Evolutionary conservation across 768 basidiomycete genomes (phyloP).

Genomic region (Suillus lakei): DNA sequence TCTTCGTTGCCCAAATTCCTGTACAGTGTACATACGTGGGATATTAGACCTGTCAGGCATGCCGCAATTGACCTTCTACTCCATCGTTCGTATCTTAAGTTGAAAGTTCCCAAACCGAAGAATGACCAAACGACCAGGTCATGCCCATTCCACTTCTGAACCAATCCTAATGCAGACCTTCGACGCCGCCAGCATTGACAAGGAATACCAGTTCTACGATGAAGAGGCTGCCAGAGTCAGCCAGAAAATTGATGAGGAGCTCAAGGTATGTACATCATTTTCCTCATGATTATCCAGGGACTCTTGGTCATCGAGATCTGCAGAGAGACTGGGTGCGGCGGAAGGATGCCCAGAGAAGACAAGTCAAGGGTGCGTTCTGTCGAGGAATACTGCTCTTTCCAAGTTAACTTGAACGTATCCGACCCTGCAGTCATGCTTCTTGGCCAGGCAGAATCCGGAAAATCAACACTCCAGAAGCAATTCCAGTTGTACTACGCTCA

Average conservation of each 20-base stretch:
- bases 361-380: slow-evolving; percentile 55
- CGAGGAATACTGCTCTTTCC: not conserved
- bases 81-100: slow-evolving; percentile 20
- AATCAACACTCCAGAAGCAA: slow-evolving; percentile 85
- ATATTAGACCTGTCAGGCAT: slow-evolving; percentile 33
- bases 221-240: slow-evolving; percentile 52
- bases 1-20: slow-evolving; percentile 33
- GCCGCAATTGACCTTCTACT: slow-evolving; percentile 32
- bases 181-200: slow-evolving; percentile 28
- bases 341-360: slow-evolving; percentile 49
- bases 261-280: slow-evolving; percentile 44
- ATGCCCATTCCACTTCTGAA: slow-evolving; percentile 34
- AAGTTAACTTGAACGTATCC: slow-evolving; percentile 13
- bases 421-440: slow-evolving; percentile 63
- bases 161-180: slow-evolving; percentile 37
- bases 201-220: slow-evolving; percentile 42
- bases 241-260: slow-evolving; percentile 59
- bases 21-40: slow-evolving; percentile 40
- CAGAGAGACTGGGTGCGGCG: slow-evolving; percentile 55
- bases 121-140: slow-evolving; percentile 36
- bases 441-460: slow-evolving; percentile 82
- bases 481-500: slow-evolving; percentile 84
- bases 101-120: slow-evolving; percentile 15
- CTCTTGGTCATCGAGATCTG: slow-evolving; percentile 10
- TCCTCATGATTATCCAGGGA: not conserved